Percentiles rank a stretch among this genome's conserved stretches.
Evolutionary conservation across 2,329 filamentous ascomycete species (phyloP).

Genomic region (Didymellaceae sp.): DNA sequence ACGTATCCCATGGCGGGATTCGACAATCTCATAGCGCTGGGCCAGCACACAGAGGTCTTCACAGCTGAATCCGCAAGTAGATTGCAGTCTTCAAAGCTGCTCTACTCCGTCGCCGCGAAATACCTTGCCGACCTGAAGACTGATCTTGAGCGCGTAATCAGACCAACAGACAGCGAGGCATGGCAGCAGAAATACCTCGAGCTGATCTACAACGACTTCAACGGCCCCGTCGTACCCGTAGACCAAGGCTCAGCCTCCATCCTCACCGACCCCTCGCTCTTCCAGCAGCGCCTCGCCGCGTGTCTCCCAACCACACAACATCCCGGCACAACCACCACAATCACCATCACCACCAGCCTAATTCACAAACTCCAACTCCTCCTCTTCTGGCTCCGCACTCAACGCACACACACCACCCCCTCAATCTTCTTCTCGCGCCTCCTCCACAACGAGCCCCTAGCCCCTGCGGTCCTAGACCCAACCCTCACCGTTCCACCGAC

Average conservation of each 20-base stretch:
- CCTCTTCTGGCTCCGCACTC: constrained; percentile 42
- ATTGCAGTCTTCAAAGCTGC: constrained; percentile 28
- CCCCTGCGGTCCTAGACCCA: constrained; percentile 26
- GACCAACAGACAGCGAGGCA: neutral
- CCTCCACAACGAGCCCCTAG: constrained; percentile 28
- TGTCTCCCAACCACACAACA: constrained; percentile 1
- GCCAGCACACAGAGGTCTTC: constrained; percentile 26
- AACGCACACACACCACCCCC: constrained; percentile 35
- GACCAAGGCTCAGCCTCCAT: constrained; percentile 23
- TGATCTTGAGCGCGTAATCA: neutral
- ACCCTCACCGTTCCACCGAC: constrained; percentile 21
- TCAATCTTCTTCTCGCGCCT: constrained; percentile 41
- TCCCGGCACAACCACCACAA: too few relatives aligned
- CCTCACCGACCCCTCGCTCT: constrained; percentile 18
- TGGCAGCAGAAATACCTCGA: constrained; percentile 40
- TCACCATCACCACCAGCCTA: neutral
- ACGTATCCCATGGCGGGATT: constrained; percentile 42
- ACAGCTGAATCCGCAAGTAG: constrained; percentile 12
- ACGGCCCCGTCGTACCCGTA: constrained; percentile 31
- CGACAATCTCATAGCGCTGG: constrained; percentile 31
- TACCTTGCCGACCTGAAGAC: constrained; percentile 33
- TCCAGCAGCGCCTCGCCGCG: constrained; percentile 18
- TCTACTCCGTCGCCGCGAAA: constrained; percentile 33
- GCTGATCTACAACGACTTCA: constrained; percentile 39
- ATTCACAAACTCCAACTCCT: constrained; percentile 38